Evolutionary conservation across 192 early-diverging fungal species (phyloP), one percentile per base, ranked within the genome.

Genomic region (Dispira simplex): DNA sequence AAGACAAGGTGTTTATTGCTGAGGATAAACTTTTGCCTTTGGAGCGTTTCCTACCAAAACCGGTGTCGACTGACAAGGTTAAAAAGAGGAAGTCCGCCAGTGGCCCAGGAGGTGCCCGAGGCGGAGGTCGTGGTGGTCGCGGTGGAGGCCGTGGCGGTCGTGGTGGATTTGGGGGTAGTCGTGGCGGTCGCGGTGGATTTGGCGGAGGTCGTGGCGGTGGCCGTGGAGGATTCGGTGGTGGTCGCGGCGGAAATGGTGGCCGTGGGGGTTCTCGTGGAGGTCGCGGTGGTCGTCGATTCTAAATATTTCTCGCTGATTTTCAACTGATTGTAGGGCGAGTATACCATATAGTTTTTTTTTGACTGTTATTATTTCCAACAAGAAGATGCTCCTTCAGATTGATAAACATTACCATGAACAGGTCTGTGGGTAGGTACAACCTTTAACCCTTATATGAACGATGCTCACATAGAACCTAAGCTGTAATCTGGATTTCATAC

Each of bases 41-140:
- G 64, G 96, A 99, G 63, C 79, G 94, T 63, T 99, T 99, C 77
- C 71, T 99, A 72, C 93, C 96, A 59, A 99, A 92, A 78, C 93
- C 96, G 18, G 86, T 87, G 70, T 72, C 73, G 11, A 74, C 73
- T 10, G 67, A 65, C 67, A 54, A 55, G 47, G 63, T 70, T 67
- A 80, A 76, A 27, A 44, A 43, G 32, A 12, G 3, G 78, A 84
- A 78, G 76, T 73, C 67, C 74, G 77, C 83, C 71, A 70, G 75
- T 64, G 77, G 81, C 78, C 64, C 77, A 59, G 68, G 84, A 75
- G 81, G 71, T 46, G 73, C 75, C 44, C 73, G 81, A 25, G 81
- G 79, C 47, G 55, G 67, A 27, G 68, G 73, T 62, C 71, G 72
- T 13, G 66, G 75, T 21, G 70, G 73, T 46, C 64, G 60, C 32